Base-by-base conservation (phyloP, 1,139 yeast species). In the Debaryomycetaceae sp. region DNA sequence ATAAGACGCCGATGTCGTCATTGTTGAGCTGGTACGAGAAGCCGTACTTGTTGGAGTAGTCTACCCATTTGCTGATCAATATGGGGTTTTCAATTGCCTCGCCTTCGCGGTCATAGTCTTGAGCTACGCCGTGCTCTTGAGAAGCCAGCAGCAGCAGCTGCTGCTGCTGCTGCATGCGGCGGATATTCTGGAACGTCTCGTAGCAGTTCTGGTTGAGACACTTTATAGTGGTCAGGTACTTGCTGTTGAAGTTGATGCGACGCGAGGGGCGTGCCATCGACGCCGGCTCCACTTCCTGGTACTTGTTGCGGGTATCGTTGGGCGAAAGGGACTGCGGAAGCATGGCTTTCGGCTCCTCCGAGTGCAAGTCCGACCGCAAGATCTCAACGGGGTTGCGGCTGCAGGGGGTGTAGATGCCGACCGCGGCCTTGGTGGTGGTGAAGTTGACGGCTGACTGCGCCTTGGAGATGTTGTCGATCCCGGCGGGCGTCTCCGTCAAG, bases 31-130 rank as follows among this genome's bases (percentile, higher is more conserved):
- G 95, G 52, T 90, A 90, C 5, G 95, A 83, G 46, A 92, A 80
- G 1, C 99, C 99, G 53, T 87, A 93, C 49, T 82, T 85, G 58
- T 87, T 86, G 25, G 95, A 82, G 51, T 90, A 90, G 53, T 92
- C 98, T 19, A 92, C 98, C 99, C 99, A 92, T 51, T 87, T 87
- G 38, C 93, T 80, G 29, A 90, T 78, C 37, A 83, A 73, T 12
- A 78, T 69, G 11, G 90, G 90, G 38, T 73, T 72, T 41, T 69
- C 77, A 5, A 54, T 41, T 30, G 56, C 62, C n/a, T 57, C 41
- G 10, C 20, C 20, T 18, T 18, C 20, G n/a, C n/a, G n/a, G n/a
- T n/a, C n/a, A n/a, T n/a, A n/a, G n/a, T n/a, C n/a, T n/a, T n/a
- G n/a, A n/a, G n/a, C n/a, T n/a, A n/a, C n/a, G n/a, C n/a, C n/a